Percentiles rank a stretch among this genome's conserved stretches.
These are phyloP conservation scores for Stylonectria norvegica DNA, from an alignment of 2,329 filamentous ascomycete species.

Conservation along the genomic window DNA sequence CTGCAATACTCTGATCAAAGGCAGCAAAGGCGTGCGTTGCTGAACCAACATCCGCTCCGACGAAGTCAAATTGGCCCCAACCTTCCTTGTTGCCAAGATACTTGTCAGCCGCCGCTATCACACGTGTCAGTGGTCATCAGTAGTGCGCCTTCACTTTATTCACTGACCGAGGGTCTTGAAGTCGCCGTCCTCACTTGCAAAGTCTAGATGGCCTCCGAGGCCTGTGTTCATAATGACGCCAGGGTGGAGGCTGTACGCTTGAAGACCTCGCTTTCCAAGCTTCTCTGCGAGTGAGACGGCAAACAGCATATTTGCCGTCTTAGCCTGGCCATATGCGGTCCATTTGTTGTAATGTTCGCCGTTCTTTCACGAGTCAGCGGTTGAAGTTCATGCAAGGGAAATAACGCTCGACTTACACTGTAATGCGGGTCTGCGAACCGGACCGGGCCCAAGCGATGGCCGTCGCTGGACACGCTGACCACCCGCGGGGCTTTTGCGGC, in stretches of 20 bases:
- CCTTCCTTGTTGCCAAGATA: conserved; percentile 20
- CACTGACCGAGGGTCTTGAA: conserved; percentile 16
- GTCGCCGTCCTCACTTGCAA: conserved; percentile 12
- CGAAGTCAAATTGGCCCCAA: conserved; percentile 17
- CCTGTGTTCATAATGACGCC: conserved; percentile 26
- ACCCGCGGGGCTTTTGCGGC: conserved; percentile 33
- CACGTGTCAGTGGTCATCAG: too few relatives aligned
- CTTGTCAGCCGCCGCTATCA: conserved; percentile 20
- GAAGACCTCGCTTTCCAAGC: conserved; percentile 28
- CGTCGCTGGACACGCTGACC: conserved; percentile 39
- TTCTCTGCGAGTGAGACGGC: conserved; percentile 31
- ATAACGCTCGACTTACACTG: conserved; percentile 20
- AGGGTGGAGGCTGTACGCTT: conserved; percentile 35
- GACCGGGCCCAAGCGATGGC: conserved; percentile 29
- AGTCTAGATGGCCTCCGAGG: conserved; percentile 22
- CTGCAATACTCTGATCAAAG: conserved; percentile 34
- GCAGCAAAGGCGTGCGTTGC: conserved; percentile 37
- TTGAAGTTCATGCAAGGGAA: not conserved
- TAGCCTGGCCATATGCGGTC: conserved; percentile 37
- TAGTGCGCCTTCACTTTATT: too few relatives aligned
- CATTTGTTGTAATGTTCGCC: conserved; percentile 31
- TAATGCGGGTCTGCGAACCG: conserved; percentile 34
- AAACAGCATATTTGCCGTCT: conserved; percentile 37
- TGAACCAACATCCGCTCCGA: conserved; percentile 28
- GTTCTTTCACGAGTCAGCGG: conserved; percentile 26